Evolutionary conservation across 331 rosid species (phyloP).

Genomic region (Saraca asoca): DNA sequence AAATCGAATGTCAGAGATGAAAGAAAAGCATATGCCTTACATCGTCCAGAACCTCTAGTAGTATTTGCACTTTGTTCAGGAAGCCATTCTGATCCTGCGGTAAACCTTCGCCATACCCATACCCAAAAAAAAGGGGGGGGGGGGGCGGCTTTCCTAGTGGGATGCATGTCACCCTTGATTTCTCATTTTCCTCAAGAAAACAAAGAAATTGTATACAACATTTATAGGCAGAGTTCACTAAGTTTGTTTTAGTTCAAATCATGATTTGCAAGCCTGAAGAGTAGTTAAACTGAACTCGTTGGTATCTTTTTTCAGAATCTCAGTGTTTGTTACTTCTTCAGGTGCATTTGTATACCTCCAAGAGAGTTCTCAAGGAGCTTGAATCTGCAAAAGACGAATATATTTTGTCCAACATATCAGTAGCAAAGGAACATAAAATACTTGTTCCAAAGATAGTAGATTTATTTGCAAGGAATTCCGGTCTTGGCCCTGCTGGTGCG

Average conservation of each 20-base stretch:
- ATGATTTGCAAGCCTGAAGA: too few relatives aligned
- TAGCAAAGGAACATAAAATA: conserved; percentile 70
- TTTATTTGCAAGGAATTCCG: conserved; percentile 68
- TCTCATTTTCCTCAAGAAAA: too few relatives aligned
- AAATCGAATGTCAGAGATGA: conserved; percentile 64
- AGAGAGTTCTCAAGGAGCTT: conserved; percentile 77
- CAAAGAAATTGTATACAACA: too few relatives aligned
- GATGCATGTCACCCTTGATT: too few relatives aligned
- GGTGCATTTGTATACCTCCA: conserved; percentile 83
- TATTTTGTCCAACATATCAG: conserved; percentile 61
- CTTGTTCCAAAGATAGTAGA: conserved; percentile 83
- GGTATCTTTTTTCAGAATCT: conserved; percentile 10
- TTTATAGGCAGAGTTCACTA: too few relatives aligned
- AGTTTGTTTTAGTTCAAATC: too few relatives aligned
- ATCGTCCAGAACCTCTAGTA: conserved; percentile 68
- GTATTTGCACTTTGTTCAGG: conserved; percentile 84
- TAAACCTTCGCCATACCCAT: conserved; percentile 23
- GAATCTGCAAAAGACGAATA: conserved; percentile 88
- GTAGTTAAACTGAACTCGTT: too few relatives aligned
- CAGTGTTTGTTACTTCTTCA: conserved; percentile 40
- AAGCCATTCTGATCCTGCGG: conserved; percentile 90
- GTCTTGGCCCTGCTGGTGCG: conserved; percentile 56
- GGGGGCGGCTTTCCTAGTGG: too few relatives aligned
- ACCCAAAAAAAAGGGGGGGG: too few relatives aligned
- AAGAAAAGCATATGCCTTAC: conserved; percentile 65